phyloP scores from a whole-genome alignment of 495 filamentous ascomycete genomes.

The Penicillium goetzii region DNA sequence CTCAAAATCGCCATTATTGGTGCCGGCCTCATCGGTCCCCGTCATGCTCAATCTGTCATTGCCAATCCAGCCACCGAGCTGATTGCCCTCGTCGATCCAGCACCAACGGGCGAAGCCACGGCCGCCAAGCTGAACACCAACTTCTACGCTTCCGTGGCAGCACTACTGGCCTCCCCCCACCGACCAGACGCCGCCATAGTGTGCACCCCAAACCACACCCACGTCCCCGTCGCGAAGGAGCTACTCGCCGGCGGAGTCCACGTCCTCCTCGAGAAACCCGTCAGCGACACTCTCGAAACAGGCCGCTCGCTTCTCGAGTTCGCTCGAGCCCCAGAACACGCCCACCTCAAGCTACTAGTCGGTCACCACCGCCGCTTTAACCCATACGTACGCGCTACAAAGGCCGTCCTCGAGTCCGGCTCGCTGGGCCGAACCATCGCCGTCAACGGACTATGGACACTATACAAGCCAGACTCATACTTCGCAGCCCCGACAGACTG shows the following conservation, averaged over 20 bases:
- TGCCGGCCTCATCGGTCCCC: slow-evolving; percentile 60
- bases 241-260: slow-evolving; percentile 54
- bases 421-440: slow-evolving; percentile 54
- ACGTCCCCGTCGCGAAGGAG: slow-evolving; percentile 54
- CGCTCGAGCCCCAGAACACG: slow-evolving; percentile 22
- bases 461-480: slow-evolving; percentile 56
- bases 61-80: slow-evolving; percentile 51
- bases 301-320: slow-evolving; percentile 39
- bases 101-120: slow-evolving; percentile 33
- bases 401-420: slow-evolving; percentile 42
- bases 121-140: slow-evolving; percentile 34
- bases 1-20: slow-evolving; percentile 57
- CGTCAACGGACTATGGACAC: slow-evolving; percentile 58
- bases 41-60: slow-evolving; percentile 56
- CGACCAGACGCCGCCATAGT: slow-evolving; percentile 59
- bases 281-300: slow-evolving; percentile 50
- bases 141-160: slow-evolving; percentile 43
- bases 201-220: slow-evolving; percentile 63
- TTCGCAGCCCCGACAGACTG: slow-evolving; percentile 54
- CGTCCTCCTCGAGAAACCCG: slow-evolving; percentile 62
- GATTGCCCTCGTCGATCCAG: slow-evolving; percentile 56
- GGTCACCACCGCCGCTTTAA: slow-evolving; percentile 67
- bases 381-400: slow-evolving; percentile 56
- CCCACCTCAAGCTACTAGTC: slow-evolving; percentile 53
- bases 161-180: slow-evolving; percentile 43